Evolutionary conservation across 139 green algal species (phyloP).

Genomic region (Trebouxia sp.): DNA sequence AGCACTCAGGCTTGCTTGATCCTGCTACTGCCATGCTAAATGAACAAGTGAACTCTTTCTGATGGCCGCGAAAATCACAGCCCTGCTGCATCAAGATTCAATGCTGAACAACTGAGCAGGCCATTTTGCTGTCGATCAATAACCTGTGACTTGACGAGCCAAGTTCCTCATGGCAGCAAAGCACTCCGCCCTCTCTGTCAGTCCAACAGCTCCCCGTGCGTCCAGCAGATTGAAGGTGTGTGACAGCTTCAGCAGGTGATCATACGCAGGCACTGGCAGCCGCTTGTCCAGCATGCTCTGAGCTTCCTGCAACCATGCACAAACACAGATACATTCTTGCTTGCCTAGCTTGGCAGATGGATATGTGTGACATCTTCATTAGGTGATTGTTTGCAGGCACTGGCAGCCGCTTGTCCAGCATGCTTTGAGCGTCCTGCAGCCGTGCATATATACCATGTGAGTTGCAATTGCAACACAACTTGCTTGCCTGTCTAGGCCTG

Average conservation of each 20-base stretch:
- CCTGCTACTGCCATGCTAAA: too few species aligned
- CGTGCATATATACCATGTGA: too few species aligned
- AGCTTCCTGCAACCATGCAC: slow-evolving; percentile 64
- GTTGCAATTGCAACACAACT: not conserved
- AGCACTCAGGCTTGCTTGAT: too few species aligned
- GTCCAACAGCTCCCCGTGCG: slow-evolving; percentile 88
- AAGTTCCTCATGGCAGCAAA: slow-evolving; percentile 91
- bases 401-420: not conserved
- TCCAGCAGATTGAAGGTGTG: slow-evolving; percentile 99
- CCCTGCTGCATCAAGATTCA: not conserved
- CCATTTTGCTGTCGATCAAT: not conserved
- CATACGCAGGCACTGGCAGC: slow-evolving; percentile 95
- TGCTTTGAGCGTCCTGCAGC: too few species aligned
- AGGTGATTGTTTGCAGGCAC: too few species aligned
- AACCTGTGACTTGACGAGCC: slow-evolving; percentile 64
- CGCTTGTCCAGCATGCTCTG: slow-evolving; percentile 81
- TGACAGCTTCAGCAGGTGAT: slow-evolving; percentile 96
- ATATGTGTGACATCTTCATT: too few species aligned
- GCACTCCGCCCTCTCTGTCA: slow-evolving; percentile 93
- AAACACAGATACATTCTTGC: too few species aligned
- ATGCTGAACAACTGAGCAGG: not conserved
- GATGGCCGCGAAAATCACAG: too few species aligned
- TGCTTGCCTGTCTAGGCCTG: too few species aligned
- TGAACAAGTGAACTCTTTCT: too few species aligned
- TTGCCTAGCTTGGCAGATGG: too few species aligned